phyloP scores from a whole-genome alignment of 768 basidiomycete genomes.

The Candolleomyces eurysporus region DNA sequence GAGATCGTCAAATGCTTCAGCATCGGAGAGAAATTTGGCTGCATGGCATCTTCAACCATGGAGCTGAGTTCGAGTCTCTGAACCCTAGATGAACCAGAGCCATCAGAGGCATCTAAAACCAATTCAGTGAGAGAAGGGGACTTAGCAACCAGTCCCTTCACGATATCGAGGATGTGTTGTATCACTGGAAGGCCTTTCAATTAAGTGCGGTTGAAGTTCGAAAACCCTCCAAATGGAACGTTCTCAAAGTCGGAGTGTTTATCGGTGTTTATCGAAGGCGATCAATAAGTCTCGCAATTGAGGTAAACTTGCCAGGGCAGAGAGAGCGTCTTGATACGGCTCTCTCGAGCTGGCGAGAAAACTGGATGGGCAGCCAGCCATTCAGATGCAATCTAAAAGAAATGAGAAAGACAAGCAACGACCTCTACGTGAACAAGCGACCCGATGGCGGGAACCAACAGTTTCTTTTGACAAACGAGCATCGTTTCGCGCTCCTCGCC shows the following conservation, averaged over 20 bases:
- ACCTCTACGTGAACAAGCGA: too few relatives aligned
- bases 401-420: too few relatives aligned
- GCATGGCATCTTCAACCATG: too few relatives aligned
- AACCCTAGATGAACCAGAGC: too few relatives aligned
- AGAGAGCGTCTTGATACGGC: neutral
- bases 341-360: neutral
- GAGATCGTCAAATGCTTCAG: neutral
- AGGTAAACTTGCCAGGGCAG: neutral
- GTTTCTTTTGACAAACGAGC: too few relatives aligned
- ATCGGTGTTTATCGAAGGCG: neutral
- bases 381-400: too few relatives aligned
- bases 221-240: neutral
- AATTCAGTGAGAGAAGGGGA: neutral
- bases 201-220: neutral
- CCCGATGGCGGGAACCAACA: too few relatives aligned
- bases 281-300: neutral
- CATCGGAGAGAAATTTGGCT: neutral
- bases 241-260: neutral
- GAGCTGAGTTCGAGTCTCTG: too few relatives aligned
- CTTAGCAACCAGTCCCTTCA: neutral
- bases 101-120: too few relatives aligned
- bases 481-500: too few relatives aligned
- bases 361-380: too few relatives aligned
- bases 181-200: neutral
- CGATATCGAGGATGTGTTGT: neutral